Conservation (phyloP, 2,329 filamentous ascomycete genomes). For the Fusarium sacchari region DNA sequence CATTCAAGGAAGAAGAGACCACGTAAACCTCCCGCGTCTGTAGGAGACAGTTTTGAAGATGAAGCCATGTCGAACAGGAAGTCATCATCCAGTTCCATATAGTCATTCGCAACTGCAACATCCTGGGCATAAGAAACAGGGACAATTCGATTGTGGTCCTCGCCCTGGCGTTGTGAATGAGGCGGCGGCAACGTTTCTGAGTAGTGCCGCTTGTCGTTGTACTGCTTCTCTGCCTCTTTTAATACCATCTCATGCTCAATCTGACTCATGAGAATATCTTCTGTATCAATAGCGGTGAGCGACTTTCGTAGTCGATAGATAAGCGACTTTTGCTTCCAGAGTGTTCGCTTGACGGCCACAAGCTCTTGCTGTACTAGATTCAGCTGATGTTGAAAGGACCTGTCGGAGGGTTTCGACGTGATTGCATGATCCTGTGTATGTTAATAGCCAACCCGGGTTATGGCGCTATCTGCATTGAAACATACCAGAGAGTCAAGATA, state of each 20-base stretch:
- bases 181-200: neutral
- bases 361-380: conserved; percentile 55
- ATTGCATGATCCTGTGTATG: conserved; percentile 52
- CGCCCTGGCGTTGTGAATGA: conserved; percentile 9
- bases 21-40: conserved; percentile 51
- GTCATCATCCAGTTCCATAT: conserved; percentile 40
- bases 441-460: conserved; percentile 20
- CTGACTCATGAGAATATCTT: conserved; percentile 22
- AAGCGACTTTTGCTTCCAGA: conserved; percentile 48
- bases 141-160: conserved; percentile 6
- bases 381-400: conserved; percentile 54
- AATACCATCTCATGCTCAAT: conserved; percentile 14
- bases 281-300: conserved; percentile 28
- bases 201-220: conserved; percentile 4
- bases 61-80: conserved; percentile 41
- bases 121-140: conserved; percentile 2
- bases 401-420: conserved; percentile 51
- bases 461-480: neutral
- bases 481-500: conserved; percentile 55
- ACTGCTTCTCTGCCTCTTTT: conserved; percentile 11
- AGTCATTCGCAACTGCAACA: conserved; percentile 24
- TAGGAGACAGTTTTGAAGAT: conserved; percentile 50
- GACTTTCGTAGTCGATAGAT: conserved; percentile 43
- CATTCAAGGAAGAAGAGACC: conserved; percentile 54
- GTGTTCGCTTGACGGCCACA: conserved; percentile 49